These are phyloP conservation scores for Nicotiana obtusifolia DNA, from an alignment of 257 asterid genomes.

Conservation along the genomic window DNA sequence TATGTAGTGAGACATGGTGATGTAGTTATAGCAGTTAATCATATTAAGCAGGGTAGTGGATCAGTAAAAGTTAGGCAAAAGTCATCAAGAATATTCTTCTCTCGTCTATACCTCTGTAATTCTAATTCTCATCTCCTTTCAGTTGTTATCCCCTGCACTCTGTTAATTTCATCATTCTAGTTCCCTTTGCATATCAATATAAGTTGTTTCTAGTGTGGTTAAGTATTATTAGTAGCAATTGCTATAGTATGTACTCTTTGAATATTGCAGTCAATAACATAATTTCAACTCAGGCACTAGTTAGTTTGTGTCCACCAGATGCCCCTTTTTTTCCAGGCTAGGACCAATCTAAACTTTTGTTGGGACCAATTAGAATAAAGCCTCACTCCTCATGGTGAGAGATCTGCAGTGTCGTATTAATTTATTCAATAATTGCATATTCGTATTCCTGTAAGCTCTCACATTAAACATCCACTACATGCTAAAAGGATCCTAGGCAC, in stretches of 20 bases:
- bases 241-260: background rate
- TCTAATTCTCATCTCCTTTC: background rate
- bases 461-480: background rate
- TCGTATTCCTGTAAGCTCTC: background rate
- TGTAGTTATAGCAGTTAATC: background rate
- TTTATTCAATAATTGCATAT: background rate
- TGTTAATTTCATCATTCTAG: background rate
- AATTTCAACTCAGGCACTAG: background rate
- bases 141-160: background rate
- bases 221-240: background rate
- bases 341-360: background rate
- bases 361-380: background rate
- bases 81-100: too few relatives aligned
- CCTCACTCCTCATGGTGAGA: background rate
- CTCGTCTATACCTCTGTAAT: background rate
- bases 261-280: background rate
- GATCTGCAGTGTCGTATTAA: background rate
- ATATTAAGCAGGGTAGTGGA: background rate
- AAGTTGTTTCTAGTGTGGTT: background rate
- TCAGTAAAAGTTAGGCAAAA: background rate
- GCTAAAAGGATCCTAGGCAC: background rate
- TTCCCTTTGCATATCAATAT: background rate
- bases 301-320: background rate
- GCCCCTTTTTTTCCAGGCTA: background rate
- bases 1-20: background rate